A percentile compares a stretch with the other conserved stretches of the same genome.
Evolutionary conservation across 2,329 filamentous ascomycete genomes (phyloP).

Genomic region (Aspergillus udagawae): DNA sequence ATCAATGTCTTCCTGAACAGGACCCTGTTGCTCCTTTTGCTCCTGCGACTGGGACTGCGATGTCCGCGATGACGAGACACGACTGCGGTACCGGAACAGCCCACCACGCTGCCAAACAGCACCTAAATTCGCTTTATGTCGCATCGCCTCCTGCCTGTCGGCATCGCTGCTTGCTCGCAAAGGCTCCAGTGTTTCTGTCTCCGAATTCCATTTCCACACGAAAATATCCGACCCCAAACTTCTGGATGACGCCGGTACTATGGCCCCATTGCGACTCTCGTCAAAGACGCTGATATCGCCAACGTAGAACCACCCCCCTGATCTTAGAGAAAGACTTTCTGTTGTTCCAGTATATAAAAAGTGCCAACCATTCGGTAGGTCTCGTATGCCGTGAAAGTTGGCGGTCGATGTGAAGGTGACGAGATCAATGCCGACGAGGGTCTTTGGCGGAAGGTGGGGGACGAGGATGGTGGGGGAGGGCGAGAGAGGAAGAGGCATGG

Average conservation of each 20-base stretch:
- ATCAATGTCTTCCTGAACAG: slow-evolving; percentile 16
- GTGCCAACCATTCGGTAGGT: slow-evolving; percentile 56
- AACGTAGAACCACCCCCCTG: slow-evolving; percentile 59
- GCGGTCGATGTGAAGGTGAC: slow-evolving; percentile 61
- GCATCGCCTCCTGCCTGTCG: slow-evolving; percentile 46
- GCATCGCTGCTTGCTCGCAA: slow-evolving; percentile 29
- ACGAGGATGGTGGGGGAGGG: slow-evolving; percentile 43
- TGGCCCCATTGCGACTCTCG: slow-evolving; percentile 10
- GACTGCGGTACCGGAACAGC: slow-evolving; percentile 39
- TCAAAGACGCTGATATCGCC: slow-evolving; percentile 29
- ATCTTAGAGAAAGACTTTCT: slow-evolving; percentile 56
- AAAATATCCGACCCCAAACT: slow-evolving; percentile 41
- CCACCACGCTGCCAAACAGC: slow-evolving; percentile 52
- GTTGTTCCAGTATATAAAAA: slow-evolving; percentile 60
- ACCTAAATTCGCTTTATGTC: slow-evolving; percentile 54
- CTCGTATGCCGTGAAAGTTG: slow-evolving; percentile 58
- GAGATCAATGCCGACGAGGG: slow-evolving; percentile 50
- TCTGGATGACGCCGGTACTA: slow-evolving; percentile 9
- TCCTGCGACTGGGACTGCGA: slow-evolving; percentile 27
- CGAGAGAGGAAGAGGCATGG: slow-evolving; percentile 20
- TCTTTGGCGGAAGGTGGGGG: slow-evolving; percentile 42
- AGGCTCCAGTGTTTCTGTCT: slow-evolving; percentile 34
- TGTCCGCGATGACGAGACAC: slow-evolving; percentile 19
- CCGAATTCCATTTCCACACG: slow-evolving; percentile 53
- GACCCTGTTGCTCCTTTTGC: slow-evolving; percentile 27